phyloP scores from a whole-genome alignment of 2,329 filamentous ascomycete species.

The Fusarium paranaense region DNA sequence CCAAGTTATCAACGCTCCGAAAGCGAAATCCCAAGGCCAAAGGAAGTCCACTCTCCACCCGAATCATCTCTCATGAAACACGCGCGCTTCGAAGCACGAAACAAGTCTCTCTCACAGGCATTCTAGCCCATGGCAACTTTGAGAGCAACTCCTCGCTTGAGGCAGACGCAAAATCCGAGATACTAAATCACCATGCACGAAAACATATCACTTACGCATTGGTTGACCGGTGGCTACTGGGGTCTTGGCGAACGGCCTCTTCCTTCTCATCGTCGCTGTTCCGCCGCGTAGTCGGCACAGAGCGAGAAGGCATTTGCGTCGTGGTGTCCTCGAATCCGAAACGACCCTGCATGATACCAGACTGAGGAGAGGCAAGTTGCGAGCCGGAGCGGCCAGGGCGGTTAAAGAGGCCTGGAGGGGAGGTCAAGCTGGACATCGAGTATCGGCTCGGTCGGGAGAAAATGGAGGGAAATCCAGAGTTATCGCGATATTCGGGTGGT shows the following conservation, averaged over 20 bases:
- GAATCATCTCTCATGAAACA: neutral
- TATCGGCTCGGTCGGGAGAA: conserved; percentile 89
- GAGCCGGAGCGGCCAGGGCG: conserved; percentile 82
- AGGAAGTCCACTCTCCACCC: neutral
- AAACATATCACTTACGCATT: conserved; percentile 76
- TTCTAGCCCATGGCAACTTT: neutral
- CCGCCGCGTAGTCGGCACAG: conserved; percentile 85
- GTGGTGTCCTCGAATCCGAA: conserved; percentile 66
- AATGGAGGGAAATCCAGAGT: conserved; percentile 78
- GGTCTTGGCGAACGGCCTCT: conserved; percentile 75
- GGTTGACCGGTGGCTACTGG: conserved; percentile 78
- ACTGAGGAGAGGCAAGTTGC: conserved; percentile 82
- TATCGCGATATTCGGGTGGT: conserved; percentile 90
- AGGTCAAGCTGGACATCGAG: conserved; percentile 88
- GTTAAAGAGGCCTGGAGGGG: conserved; percentile 80
- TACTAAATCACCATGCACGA: neutral
- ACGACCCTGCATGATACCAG: conserved; percentile 68
- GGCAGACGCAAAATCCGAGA: neutral
- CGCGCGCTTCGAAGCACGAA: neutral
- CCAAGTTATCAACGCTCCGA: neutral
- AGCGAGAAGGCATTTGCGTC: conserved; percentile 81
- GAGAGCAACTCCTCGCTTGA: conserved; percentile 19
- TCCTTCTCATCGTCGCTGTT: conserved; percentile 94
- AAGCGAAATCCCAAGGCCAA: neutral
- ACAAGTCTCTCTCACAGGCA: neutral